Evolutionary conservation across 148 eudicot species (phyloP).

Genomic region (Cornus suecica): DNA sequence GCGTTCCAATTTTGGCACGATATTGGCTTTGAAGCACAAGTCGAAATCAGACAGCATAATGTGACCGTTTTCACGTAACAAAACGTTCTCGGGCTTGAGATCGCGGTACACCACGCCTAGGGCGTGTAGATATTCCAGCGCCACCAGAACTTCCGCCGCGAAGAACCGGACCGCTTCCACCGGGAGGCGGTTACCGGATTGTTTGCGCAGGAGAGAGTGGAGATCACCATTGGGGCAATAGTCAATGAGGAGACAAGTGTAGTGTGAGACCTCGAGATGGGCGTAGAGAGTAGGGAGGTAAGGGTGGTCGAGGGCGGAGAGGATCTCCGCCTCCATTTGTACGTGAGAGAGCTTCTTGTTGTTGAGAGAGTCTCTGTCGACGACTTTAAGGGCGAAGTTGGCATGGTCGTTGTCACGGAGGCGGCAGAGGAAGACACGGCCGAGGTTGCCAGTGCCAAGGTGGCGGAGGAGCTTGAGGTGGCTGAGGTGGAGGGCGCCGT

Average conservation of each 20-base stretch:
- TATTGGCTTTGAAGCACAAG: conserved; percentile 52
- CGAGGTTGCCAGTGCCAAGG: conserved; percentile 78
- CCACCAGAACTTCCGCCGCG: conserved; percentile 61
- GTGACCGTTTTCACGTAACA: conserved; percentile 64
- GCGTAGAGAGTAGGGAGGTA: conserved; percentile 84
- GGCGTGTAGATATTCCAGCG: conserved; percentile 70
- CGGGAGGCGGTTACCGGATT: conserved; percentile 45
- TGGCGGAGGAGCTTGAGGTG: conserved; percentile 69
- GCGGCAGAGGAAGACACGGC: conserved; percentile 73
- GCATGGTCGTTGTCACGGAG: conserved; percentile 60
- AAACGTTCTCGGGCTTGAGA: conserved; percentile 66
- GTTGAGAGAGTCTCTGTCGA: conserved; percentile 52
- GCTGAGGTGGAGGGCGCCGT: conserved; percentile 64
- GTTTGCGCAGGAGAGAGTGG: conserved; percentile 54
- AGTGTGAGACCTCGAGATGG: conserved; percentile 69
- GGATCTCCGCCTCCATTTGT: conserved; percentile 56
- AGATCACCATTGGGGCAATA: conserved; percentile 78
- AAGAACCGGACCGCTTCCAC: conserved; percentile 55
- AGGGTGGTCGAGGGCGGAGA: conserved; percentile 70
- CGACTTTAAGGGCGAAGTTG: conserved; percentile 74
- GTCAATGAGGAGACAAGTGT: conserved; percentile 73
- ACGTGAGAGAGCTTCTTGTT: conserved; percentile 55
- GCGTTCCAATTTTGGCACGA: conserved; percentile 38
- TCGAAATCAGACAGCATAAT: conserved; percentile 80
- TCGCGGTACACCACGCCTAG: conserved; percentile 70